These are phyloP conservation scores for Tripterygium wilfordii DNA, from an alignment of 177 flowering plant species.

Conservation along the genomic window DNA sequence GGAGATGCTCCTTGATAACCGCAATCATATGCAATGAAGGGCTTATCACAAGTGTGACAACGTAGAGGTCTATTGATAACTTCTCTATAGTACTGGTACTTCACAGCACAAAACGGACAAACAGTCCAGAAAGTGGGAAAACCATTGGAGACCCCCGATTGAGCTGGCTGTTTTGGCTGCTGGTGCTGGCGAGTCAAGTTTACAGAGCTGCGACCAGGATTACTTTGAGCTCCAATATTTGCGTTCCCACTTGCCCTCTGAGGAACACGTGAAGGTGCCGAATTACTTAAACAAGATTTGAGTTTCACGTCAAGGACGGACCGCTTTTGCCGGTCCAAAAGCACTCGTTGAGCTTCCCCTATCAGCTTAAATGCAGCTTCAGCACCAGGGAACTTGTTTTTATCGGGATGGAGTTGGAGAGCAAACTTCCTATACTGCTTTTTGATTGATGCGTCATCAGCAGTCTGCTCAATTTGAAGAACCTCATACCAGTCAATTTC, in stretches of 20 bases:
- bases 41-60: constrained; percentile 52
- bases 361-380: constrained; percentile 63
- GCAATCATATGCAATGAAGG: constrained; percentile 51
- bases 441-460: constrained; percentile 59
- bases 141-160: constrained; percentile 14
- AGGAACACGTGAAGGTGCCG: constrained; percentile 14
- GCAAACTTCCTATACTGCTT: constrained; percentile 79
- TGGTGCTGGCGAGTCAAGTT: constrained; percentile 20
- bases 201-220: constrained; percentile 9
- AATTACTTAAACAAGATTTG: constrained; percentile 7
- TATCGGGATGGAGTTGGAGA: constrained; percentile 82
- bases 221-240: constrained; percentile 13
- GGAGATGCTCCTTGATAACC: constrained; percentile 20
- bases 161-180: constrained; percentile 20
- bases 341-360: constrained; percentile 50
- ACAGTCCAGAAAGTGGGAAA: constrained; percentile 58
- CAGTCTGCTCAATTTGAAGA: constrained; percentile 55
- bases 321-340: constrained; percentile 37
- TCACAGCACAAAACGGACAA: constrained; percentile 55
- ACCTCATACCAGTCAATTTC: constrained; percentile 80
- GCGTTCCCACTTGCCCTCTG: constrained; percentile 13
- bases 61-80: constrained; percentile 27
- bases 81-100: constrained; percentile 42
- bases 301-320: constrained; percentile 32
- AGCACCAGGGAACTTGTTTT: constrained; percentile 76